Base-by-base conservation (phyloP, 495 filamentous ascomycete genomes). In the Pyrenopolyporus hunteri region DNA sequence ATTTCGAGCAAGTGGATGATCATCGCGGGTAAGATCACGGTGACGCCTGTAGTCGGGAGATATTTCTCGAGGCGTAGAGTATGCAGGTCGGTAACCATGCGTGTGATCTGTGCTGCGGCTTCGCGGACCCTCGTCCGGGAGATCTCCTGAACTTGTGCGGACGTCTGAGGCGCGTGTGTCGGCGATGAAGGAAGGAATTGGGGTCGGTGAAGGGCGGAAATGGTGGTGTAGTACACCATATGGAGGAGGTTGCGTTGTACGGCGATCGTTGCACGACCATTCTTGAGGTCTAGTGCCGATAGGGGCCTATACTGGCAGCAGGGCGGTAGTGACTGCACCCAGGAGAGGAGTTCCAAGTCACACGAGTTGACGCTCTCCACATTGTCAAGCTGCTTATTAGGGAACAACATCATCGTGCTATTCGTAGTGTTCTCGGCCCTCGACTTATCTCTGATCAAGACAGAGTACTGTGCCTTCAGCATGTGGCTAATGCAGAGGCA, bases 1-100 rank as follows among this genome's bases (percentile, higher is more conserved):
- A 94, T 92, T 67, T 95, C 90, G 2, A 96, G 83, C 14, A 96
- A 80, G 67, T 96, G 91, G 50, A 95, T 93, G 59, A 96, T 95
- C 71, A 95, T 90, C 9, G 92, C 91, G 2, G 92, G 92, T 3
- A 96, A 83, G 8, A 96, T 83, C 7, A 95, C 91, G 0, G 92
- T 96, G 16, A 96, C 90, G 33, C 91, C 91, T 0, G 90, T 91
- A 0, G 92, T 94, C 7, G 92, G 91, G 13, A 96, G 85, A 69
- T 85, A 96, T 28, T 80, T 83, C 33, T 89, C 90, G 2, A 96
- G 78, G 57, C 86, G 79, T 25, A 86, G 76, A 25, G 77, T 76
- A 60, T 89, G 88, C 7, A 96, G 77, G 43, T 89, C 84, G 47
- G 85, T 82, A 6, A 88, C 89, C 67, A 95, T 90, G 36, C 79